A percentile compares a stretch with the other conserved stretches of the same genome.
Conservation (phyloP, 306 rosid genomes). For the Sicyos edulis region DNA sequence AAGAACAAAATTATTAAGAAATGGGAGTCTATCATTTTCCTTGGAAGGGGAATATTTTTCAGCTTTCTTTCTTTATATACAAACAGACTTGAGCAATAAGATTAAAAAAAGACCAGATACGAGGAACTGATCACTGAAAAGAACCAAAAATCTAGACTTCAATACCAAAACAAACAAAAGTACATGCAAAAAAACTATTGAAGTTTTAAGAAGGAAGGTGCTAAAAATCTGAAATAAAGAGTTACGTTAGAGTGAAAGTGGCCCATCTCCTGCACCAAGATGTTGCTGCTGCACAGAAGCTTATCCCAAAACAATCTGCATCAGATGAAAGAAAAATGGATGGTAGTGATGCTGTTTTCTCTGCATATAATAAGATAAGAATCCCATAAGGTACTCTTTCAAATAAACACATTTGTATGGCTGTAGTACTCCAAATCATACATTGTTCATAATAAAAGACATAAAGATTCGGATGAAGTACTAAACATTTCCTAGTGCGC, state of each 20-base stretch:
- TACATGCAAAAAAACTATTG: neutral
- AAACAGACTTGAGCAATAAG: neutral
- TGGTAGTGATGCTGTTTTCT: constrained; percentile 1
- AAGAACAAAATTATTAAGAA: neutral
- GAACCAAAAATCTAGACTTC: constrained; percentile 15
- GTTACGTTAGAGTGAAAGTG: constrained; percentile 10
- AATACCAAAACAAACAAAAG: neutral
- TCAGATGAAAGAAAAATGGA: constrained; percentile 11
- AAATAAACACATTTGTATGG: constrained; percentile 14
- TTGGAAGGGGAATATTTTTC: constrained; percentile 4
- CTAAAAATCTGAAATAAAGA: constrained; percentile 3
- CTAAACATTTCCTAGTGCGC: constrained; percentile 6
- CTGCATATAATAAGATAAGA: constrained; percentile 15
- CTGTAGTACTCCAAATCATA: constrained; percentile 5
- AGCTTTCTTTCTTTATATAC: constrained; percentile 14
- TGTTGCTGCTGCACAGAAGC: constrained; percentile 16
- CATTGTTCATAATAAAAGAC: neutral
- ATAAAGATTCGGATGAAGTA: constrained; percentile 3
- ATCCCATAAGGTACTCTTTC: constrained; percentile 11
- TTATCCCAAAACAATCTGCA: constrained; percentile 20
- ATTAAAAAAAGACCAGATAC: constrained; percentile 6
- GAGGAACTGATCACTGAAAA: constrained; percentile 15
- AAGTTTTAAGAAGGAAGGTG: neutral
- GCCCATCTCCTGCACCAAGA: constrained; percentile 21
- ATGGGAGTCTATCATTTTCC: neutral